A percentile compares a stretch with the other conserved stretches of the same genome.
Conservation (phyloP, 1,284 basidiomycete species). For the Ustilago tritici region DNA sequence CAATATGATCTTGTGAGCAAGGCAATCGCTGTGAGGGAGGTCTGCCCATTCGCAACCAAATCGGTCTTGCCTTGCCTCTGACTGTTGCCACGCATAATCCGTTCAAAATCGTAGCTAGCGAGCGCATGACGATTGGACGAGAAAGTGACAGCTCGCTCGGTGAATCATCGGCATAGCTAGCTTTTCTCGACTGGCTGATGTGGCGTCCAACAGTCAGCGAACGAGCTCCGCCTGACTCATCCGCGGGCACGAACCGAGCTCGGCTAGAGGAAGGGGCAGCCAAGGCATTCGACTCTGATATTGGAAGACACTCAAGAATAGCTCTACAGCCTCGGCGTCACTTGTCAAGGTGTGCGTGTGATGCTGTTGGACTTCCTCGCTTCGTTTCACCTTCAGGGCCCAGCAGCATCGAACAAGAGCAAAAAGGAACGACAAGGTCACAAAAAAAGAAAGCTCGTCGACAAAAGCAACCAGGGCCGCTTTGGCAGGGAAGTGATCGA, state of each 20-base stretch:
- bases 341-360: neutral
- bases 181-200: neutral
- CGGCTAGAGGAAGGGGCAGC: neutral
- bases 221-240: constrained; percentile 1
- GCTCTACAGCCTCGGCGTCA: neutral
- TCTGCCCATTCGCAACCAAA: too few relatives aligned
- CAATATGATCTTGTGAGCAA: neutral
- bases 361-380: neutral
- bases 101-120: neutral
- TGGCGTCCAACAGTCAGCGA: neutral
- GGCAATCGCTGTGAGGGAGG: too few relatives aligned
- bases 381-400: neutral
- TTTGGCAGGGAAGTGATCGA: neutral
- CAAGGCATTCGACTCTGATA: neutral
- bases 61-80: neutral
- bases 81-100: too few relatives aligned
- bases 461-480: constrained; percentile 3
- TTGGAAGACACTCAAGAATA: neutral
- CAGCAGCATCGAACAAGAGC: neutral
- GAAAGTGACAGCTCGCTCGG: neutral
- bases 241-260: neutral
- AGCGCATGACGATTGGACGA: neutral
- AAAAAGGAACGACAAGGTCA: neutral
- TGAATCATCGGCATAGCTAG: neutral
- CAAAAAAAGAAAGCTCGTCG: neutral